Evolutionary conservation across 176 grass and related monocot species (phyloP), one percentile per base, ranked within the genome.

Genomic region (Pharus latifolius): DNA sequence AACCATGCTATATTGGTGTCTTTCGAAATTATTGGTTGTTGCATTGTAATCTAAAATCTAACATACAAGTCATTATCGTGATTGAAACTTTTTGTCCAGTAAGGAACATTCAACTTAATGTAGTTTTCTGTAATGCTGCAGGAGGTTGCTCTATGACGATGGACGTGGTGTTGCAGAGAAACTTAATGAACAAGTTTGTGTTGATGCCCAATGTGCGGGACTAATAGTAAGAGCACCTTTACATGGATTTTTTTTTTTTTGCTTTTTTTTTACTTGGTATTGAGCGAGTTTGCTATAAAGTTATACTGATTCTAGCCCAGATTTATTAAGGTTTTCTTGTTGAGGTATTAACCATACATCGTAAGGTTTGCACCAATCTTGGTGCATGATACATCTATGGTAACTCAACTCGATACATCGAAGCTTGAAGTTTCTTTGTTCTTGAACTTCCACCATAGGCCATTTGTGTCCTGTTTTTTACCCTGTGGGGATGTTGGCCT

Each of bases 141-240:
- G 83, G 83, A 86, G 83, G 74, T 76, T 86, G 54, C 64, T 86
- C 75, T 56, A 76, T 72, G 83, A 86, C 81, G 83, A 86, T 76
- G 56, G 83, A 54, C 65, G 74, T 49, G 83, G 83, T 55, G 83
- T 86, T 58, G 83, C 56, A 48, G 83, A 86, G 63, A 70, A 17
- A 25, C 77, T 86, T 71, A 26, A 86, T 50, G 83, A 86, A 76
- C 47, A 30, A 58, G 40, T 86, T 69, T 86, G 83, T 63, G 54
- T 77, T 40, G 24, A 86, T 26, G 29, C 17, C 64, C 60, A 65
- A 63, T 81, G 83, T 60, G 70, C 61, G 38, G 83, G 83, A 37
- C 55, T 86, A 63, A 72, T 56, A 16, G 83, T 86, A 81, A 81
- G n/a, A n/a, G 83, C 76, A 14, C 28, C 54, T 35, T 42, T 34